Evolutionary conservation across 306 rosid genomes (phyloP).

Genomic region (Cucurbita pepo): DNA sequence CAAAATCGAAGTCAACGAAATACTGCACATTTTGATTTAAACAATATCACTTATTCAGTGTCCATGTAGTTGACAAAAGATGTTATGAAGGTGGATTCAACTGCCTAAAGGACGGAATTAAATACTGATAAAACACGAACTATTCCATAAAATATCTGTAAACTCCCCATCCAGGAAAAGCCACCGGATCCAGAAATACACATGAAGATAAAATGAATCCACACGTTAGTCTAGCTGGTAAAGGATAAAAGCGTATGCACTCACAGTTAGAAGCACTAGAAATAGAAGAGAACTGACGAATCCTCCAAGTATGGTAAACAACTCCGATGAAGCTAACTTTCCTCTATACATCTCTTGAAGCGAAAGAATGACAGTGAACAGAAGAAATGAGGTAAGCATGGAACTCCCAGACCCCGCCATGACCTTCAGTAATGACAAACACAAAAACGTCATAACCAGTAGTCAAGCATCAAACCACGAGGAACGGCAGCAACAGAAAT

Average conservation of each 20-base stretch:
- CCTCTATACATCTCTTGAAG: conserved; percentile 92
- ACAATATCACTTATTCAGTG: neutral
- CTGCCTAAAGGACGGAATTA: neutral
- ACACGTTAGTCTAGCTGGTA: neutral
- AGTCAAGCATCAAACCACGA: neutral
- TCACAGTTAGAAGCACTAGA: conserved; percentile 77
- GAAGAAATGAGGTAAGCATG: conserved; percentile 77
- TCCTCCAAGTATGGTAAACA: conserved; percentile 86
- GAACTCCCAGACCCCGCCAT: conserved; percentile 92
- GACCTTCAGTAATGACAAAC: conserved; percentile 14
- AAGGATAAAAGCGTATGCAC: conserved; percentile 11
- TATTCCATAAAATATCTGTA: neutral
- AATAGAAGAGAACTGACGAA: conserved; percentile 76
- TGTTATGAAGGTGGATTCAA: neutral
- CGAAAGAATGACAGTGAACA: conserved; percentile 73
- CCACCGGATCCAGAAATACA: neutral
- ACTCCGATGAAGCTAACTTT: conserved; percentile 71
- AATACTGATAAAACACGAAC: neutral
- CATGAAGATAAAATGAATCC: neutral
- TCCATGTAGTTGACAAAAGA: neutral
- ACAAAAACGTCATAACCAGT: neutral
- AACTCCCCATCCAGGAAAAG: neutral
- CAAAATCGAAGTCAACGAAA: neutral
- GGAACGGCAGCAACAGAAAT: neutral
- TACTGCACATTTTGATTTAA: neutral